Evolutionary conservation across 495 filamentous ascomycete genomes (phyloP), one percentile per base, ranked within the genome.

Genomic region (Daldinia caldariorum): DNA sequence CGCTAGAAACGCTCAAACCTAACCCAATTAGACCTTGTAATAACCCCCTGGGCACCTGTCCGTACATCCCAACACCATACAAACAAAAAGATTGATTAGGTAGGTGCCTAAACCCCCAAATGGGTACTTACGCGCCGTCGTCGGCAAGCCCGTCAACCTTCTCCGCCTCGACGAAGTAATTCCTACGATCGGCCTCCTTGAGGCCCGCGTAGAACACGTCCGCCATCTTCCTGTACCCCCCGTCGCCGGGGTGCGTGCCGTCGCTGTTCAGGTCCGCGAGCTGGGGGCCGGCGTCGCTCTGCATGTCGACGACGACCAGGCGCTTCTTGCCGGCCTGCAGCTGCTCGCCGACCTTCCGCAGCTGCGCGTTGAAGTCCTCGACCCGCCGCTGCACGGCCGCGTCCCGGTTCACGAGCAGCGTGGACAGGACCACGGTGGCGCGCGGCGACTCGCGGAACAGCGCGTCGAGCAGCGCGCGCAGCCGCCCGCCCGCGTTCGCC

Each of bases 151-250:
- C 70, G 0, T 55, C 26, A 2, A 72, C 65, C 6, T 55, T 54
- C 1, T 68, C 64, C 4, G 70, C 60, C 4, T 9, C 7, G 14
- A 57, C 35, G 12, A 72, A 31, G 26, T 51, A 68, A 22, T 29
- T 2, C 16, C 20, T 12, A 8, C 47, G 10, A 32, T 61, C 50
- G 0, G 76, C 78, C 37, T 69, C 57, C 58, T 76, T 58, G 16
- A 88, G 75, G 4, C 79, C 85, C 0, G 69, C 73, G 72, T 77
- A 84, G 81, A 82, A 89, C 0, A 88, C 76, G 1, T 79, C 69
- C 9, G 86, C 83, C 86, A 89, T 87, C 70, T 83, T 80, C 63
- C 71, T 64, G 53, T 88, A 88, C 9, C 85, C 86, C 0, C 20
- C 60, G 43, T 85, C 82, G 14, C 73, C 82, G 0, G 86, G 86